Percentiles rank a stretch among this genome's conserved stretches.
Conservation (phyloP, 495 filamentous ascomycete genomes). For the Neurospora sp. region DNA sequence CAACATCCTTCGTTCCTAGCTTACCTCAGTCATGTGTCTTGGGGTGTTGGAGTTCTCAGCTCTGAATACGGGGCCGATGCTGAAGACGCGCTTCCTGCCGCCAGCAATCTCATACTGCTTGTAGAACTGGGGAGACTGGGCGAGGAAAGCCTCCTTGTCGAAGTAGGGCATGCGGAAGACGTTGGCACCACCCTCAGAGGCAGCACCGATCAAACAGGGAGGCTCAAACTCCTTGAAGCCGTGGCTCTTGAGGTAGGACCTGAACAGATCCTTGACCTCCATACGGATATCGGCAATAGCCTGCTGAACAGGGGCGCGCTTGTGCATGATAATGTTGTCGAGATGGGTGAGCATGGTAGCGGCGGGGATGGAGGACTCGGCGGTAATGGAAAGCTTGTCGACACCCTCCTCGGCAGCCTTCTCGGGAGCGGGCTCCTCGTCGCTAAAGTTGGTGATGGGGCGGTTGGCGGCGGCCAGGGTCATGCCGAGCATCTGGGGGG, state of each 20-base stretch:
- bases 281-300: conserved; percentile 74
- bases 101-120: conserved; percentile 96
- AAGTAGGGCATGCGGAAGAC: conserved; percentile 94
- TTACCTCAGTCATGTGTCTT: conserved; percentile 80
- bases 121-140: conserved; percentile 72
- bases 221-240: conserved; percentile 69
- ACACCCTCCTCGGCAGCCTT: conserved; percentile 41
- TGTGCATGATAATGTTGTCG: conserved; percentile 83
- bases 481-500: conserved; percentile 58
- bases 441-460: conserved; percentile 52
- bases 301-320: conserved; percentile 78
- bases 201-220: conserved; percentile 79
- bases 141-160: conserved; percentile 71
- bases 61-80: conserved; percentile 86
- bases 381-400: conserved; percentile 38
- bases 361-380: conserved; percentile 45
- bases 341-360: conserved; percentile 69
- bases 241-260: conserved; percentile 61
- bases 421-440: conserved; percentile 44
- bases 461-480: conserved; percentile 59
- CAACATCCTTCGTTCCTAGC: background rate
- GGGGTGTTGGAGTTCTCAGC: conserved; percentile 96
- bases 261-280: conserved; percentile 71
- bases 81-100: conserved; percentile 81
- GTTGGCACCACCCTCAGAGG: conserved; percentile 87